Evolutionary conservation across 768 basidiomycete species (phyloP), one percentile per base, ranked within the genome.

Genomic region (Boletus rubroflammeus): DNA sequence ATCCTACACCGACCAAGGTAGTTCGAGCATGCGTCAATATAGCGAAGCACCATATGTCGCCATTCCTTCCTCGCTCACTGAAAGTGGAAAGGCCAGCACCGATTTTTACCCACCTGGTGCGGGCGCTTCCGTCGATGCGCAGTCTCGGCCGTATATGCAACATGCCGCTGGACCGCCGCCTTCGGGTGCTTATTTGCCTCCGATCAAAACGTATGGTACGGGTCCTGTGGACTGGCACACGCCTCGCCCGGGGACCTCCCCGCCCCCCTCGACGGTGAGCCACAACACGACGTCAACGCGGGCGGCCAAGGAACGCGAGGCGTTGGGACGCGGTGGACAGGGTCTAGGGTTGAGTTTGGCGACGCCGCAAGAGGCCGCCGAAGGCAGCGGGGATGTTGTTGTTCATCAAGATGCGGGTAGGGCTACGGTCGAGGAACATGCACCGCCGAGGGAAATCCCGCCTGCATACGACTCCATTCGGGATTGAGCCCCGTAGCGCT

Each of bases 401-500:
- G 67, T 68, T 2, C 68, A 69, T 44, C 59, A 60, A 26, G 68
- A 69, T 38, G 68, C 57, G 0, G 68, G 68, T 6, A 39, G 64
- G 41, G 68, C 66, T 0, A 63, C 63, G 5, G 40, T 34, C 50
- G 63, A 59, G 7, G 61, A 62, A 31, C 58, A 49, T 19, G 23
- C 19, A 2, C 48, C 56, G 14, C 67, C 62, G 4, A 62, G 55
- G 25, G 68, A 69, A 51, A 66, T 69, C 19, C 68, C 67, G 0
- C 67, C 67, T 11, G 26, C 67, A 2, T 69, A 69, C 46, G 67
- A 69, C 0, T 69, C 67, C 13, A 69, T 69, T 38, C 59, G 35
- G 15, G 60, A 64, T 28, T 64, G 53, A 59, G 26, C 45, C 15
- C 13, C 6, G 5, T 47, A 50, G 34, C 38, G 39, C 15, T 2